A percentile compares a stretch with the other conserved stretches of the same genome.
These are phyloP conservation scores for Nakaseomyces kungkrabaensis DNA, from an alignment of 1,139 yeast genomes.

Conservation along the genomic window DNA sequence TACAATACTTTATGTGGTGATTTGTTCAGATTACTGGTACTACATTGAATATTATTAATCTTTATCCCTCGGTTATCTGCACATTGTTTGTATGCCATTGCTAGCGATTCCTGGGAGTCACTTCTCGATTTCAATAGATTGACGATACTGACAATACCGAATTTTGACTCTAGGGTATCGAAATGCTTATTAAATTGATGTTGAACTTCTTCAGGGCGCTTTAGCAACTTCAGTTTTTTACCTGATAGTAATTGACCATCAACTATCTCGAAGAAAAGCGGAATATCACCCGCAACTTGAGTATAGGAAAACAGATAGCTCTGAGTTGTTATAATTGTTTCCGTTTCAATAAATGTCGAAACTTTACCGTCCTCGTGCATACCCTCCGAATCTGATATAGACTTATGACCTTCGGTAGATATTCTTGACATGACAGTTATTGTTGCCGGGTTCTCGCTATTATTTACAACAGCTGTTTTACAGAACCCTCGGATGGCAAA, in stretches of 20 bases:
- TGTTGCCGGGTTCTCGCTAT: constrained; percentile 22
- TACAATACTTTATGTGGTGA: constrained; percentile 34
- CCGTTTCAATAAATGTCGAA: constrained; percentile 59
- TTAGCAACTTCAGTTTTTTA: constrained; percentile 42
- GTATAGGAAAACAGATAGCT: constrained; percentile 47
- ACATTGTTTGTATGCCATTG: constrained; percentile 29
- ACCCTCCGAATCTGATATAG: constrained; percentile 58
- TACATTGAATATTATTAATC: constrained; percentile 29
- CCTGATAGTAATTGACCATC: constrained; percentile 46
- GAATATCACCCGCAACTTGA: constrained; percentile 58
- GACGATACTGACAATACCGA: constrained; percentile 53
- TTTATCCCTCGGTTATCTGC: constrained; percentile 26
- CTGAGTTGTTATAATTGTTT: constrained; percentile 47
- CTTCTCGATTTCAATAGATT: constrained; percentile 38
- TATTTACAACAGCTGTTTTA: constrained; percentile 35
- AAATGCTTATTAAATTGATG: constrained; percentile 57
- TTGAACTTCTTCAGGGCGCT: constrained; percentile 56
- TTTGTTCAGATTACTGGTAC: constrained; percentile 29
- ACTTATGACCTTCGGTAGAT: constrained; percentile 49
- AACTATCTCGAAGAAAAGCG: constrained; percentile 47
- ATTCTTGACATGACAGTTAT: constrained; percentile 60
- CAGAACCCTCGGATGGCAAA: constrained; percentile 59
- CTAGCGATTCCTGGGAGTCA: constrained; percentile 35
- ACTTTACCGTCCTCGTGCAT: constrained; percentile 64
- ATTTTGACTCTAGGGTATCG: constrained; percentile 46